A percentile compares a stretch with the other conserved stretches of the same genome.
These are phyloP conservation scores for Thuidium tamariscinum DNA, from an alignment of 225 moss, liverwort and hornwort genomes.

Conservation along the genomic window DNA sequence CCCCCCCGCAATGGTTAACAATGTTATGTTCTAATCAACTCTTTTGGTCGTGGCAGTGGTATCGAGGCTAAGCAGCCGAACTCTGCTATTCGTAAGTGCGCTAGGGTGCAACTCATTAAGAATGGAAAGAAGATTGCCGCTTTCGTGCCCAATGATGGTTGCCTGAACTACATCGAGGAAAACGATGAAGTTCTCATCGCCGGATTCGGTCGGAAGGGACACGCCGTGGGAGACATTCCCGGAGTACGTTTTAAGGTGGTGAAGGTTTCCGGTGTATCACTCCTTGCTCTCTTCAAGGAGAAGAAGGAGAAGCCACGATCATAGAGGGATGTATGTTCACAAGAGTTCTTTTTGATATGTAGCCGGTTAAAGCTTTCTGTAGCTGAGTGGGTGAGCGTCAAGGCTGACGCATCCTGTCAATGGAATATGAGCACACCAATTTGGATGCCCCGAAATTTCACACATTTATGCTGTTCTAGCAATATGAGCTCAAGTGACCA, in stretches of 20 bases:
- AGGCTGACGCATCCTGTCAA: background rate
- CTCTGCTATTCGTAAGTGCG: slow-evolving; percentile 62
- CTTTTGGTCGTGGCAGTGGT: slow-evolving; percentile 23
- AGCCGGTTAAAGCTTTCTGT: background rate
- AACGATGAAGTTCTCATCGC: slow-evolving; percentile 57
- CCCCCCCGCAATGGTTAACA: no score
- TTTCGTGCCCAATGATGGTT: slow-evolving; percentile 54
- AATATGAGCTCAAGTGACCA: background rate
- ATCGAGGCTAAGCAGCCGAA: slow-evolving; percentile 67
- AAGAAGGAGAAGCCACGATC: slow-evolving; percentile 68
- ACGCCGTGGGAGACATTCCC: slow-evolving; percentile 58
- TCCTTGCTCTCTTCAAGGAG: slow-evolving; percentile 58
- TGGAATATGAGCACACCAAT: slow-evolving; percentile 6
- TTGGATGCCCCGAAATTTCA: background rate
- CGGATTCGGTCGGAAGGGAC: slow-evolving; percentile 51
- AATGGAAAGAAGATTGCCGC: slow-evolving; percentile 67
- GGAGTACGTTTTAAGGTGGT: slow-evolving; percentile 65
- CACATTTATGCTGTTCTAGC: background rate
- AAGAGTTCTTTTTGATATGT: background rate
- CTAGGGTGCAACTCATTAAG: slow-evolving; percentile 62
- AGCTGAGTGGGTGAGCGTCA: background rate
- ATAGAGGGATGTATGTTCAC: background rate
- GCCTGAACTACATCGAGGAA: slow-evolving; percentile 63
- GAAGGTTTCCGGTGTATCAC: slow-evolving; percentile 66
- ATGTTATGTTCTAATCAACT: background rate